phyloP scores from a whole-genome alignment of 2,329 filamentous ascomycete species.

The Amauroascus niger region DNA sequence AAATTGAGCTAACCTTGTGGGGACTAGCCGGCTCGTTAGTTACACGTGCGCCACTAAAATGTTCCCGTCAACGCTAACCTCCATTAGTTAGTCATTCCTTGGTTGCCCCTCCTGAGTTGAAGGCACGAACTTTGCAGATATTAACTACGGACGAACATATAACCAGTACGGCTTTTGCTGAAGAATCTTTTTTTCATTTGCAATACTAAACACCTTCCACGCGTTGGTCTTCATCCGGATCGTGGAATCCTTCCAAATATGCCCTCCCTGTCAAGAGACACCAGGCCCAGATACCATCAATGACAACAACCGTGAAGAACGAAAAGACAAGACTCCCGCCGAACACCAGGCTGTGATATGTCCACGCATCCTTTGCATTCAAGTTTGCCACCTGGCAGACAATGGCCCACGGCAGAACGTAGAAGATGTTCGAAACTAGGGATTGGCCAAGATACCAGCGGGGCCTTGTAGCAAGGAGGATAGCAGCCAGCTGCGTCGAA shows the following conservation, averaged over 20 bases:
- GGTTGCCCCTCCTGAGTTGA: no score
- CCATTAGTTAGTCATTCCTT: no score
- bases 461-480: conserved; percentile 55
- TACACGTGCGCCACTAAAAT: no score
- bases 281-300: conserved; percentile 46
- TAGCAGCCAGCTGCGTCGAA: conserved; percentile 54
- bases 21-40: no score
- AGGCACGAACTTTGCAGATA: no score
- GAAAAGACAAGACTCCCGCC: conserved; percentile 59
- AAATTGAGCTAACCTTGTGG: no score
- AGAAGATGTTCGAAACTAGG: conserved; percentile 56
- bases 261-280: conserved; percentile 40
- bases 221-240: background rate
- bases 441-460: conserved; percentile 61
- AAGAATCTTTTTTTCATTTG: no score
- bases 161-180: no score
- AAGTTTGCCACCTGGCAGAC: conserved; percentile 43
- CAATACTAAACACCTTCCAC: background rate
- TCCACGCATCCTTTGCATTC: conserved; percentile 51
- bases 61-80: no score
- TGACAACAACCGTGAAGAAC: conserved; percentile 48
- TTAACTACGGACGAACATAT: no score
- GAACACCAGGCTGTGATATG: conserved; percentile 57
- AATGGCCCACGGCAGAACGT: conserved; percentile 62
- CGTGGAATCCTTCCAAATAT: conserved; percentile 15